Percentiles rank a stretch among this genome's conserved stretches.
Conservation (phyloP, 106 monocot genomes). For the Triglochin maritima region DNA sequence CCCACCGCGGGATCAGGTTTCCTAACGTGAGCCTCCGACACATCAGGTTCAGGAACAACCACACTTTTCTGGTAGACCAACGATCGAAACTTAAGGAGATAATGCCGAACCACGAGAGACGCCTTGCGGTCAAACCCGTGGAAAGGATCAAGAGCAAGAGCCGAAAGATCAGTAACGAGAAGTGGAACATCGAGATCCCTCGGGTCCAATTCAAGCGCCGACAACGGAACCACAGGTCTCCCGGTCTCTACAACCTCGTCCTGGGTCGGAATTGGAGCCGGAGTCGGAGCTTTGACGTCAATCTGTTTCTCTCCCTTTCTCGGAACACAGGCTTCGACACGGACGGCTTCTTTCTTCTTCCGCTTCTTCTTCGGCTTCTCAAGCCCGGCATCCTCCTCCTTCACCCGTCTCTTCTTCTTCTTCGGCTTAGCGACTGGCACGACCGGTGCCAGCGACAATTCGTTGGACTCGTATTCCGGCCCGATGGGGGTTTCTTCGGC, state of each 20-base stretch:
- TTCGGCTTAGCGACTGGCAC: background rate
- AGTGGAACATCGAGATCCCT: constrained; percentile 12
- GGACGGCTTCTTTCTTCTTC: too few species aligned
- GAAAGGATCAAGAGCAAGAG: constrained; percentile 50
- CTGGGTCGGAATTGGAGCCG: too few species aligned
- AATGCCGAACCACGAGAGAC: constrained; percentile 14
- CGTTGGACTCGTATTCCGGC: background rate
- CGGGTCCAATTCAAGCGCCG: constrained; percentile 12
- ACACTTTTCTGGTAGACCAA: constrained; percentile 41
- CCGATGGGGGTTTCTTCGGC: constrained; percentile 1
- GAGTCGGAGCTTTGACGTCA: too few species aligned
- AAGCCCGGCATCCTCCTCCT: constrained; percentile 3
- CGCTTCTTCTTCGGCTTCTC: too few species aligned
- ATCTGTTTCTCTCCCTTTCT: too few species aligned
- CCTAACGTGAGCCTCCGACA: background rate
- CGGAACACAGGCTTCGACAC: too few species aligned
- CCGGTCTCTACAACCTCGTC: background rate
- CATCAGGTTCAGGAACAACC: constrained; percentile 16
- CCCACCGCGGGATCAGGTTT: constrained; percentile 1
- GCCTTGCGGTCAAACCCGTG: constrained; percentile 21
- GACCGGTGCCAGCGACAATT: background rate
- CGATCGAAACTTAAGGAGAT: constrained; percentile 34
- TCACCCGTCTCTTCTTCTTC: constrained; percentile 19
- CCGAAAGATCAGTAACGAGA: constrained; percentile 20
- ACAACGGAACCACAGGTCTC: constrained; percentile 1